phyloP scores from a whole-genome alignment of 139 green algal genomes.

The Chlamydomonas sp. region DNA sequence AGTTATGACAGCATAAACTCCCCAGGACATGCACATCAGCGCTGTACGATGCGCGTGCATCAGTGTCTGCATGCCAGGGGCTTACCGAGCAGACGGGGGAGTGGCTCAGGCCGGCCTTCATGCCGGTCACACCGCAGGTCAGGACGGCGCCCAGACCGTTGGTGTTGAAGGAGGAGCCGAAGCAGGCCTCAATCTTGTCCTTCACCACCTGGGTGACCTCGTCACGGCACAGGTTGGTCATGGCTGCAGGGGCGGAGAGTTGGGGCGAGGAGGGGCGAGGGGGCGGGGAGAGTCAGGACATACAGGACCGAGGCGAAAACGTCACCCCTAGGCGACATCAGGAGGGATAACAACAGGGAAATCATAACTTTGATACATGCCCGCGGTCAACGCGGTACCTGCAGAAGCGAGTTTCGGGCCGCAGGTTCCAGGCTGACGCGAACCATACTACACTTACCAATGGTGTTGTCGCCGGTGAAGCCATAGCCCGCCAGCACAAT shows the following conservation, averaged over 20 bases:
- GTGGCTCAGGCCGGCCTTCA: conserved; percentile 64
- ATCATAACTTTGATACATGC: too few species aligned
- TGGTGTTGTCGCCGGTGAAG: conserved; percentile 85
- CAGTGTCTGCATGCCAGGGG: not conserved
- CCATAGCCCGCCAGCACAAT: conserved; percentile 74
- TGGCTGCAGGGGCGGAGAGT: conserved; percentile 48
- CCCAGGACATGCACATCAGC: not conserved
- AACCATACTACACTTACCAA: conserved; percentile 57
- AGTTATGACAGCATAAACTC: not conserved
- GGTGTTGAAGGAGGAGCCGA: conserved; percentile 83
- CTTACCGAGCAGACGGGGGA: conserved; percentile 52
- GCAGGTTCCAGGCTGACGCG: not conserved
- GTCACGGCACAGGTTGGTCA: conserved; percentile 91
- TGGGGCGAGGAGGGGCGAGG: not conserved
- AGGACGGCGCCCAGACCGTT: conserved; percentile 87
- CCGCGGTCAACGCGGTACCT: not conserved
- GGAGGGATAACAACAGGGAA: too few species aligned
- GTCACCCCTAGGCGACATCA: too few species aligned
- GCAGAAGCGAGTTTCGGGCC: not conserved
- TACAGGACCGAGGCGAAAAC: too few species aligned
- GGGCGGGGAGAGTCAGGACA: not conserved
- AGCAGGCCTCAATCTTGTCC: conserved; percentile 81
- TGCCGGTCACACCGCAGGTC: conserved; percentile 83
- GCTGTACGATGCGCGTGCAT: not conserved
- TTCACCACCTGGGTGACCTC: conserved; percentile 82